phyloP scores from a whole-genome alignment of 2,329 filamentous ascomycete species.

The Drechslerella coelobrocha region DNA sequence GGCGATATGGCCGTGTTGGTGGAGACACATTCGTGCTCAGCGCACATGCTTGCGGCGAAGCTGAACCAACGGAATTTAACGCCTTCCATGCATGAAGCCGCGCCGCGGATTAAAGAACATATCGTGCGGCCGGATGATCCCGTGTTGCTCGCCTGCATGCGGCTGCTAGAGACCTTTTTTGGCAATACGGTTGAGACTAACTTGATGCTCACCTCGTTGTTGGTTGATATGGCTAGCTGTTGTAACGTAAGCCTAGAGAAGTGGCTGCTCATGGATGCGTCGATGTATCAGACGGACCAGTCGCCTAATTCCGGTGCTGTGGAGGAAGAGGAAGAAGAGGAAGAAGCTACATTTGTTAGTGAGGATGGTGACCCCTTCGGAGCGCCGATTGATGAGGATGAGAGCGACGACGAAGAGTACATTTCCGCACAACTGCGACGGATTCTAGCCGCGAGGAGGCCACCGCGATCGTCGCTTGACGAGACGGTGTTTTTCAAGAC shows the following conservation, averaged over 20 bases:
- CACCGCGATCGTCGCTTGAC: constrained; percentile 50
- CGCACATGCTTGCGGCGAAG: constrained; percentile 71
- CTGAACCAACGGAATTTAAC: constrained; percentile 66
- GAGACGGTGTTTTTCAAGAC: constrained; percentile 55
- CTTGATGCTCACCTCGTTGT: constrained; percentile 79
- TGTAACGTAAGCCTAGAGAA: constrained; percentile 83
- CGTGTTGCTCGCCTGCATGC: constrained; percentile 70
- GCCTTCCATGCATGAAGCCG: constrained; percentile 65
- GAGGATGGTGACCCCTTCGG: constrained; percentile 51
- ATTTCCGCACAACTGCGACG: constrained; percentile 30
- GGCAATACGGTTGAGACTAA: constrained; percentile 92
- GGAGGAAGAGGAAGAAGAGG: constrained; percentile 54
- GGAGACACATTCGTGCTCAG: constrained; percentile 76
- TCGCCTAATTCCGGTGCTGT: constrained; percentile 57
- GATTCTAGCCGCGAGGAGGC: constrained; percentile 57
- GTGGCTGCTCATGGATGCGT: constrained; percentile 82
- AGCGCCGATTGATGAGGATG: constrained; percentile 17
- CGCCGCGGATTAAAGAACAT: constrained; percentile 67
- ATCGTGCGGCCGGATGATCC: constrained; percentile 70
- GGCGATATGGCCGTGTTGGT: constrained; percentile 73
- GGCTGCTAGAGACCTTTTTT: constrained; percentile 80
- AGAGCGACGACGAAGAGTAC: constrained; percentile 36
- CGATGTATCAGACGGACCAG: constrained; percentile 64
- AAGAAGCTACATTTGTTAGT: constrained; percentile 55
- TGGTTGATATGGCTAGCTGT: constrained; percentile 83